phyloP scores from a whole-genome alignment of 306 rosid genomes.

The Casuarina glauca region DNA sequence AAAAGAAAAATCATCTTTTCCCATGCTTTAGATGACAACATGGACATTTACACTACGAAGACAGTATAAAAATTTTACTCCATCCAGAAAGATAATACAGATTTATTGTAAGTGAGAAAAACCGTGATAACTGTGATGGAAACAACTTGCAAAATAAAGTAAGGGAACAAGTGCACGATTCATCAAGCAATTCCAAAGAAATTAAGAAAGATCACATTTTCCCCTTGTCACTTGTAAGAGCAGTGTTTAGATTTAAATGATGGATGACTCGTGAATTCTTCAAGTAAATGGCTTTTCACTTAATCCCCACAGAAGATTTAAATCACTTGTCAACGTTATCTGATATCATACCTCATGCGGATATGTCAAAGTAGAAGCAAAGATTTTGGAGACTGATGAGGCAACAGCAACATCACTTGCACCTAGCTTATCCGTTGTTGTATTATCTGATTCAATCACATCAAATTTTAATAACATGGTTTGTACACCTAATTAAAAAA shows the following conservation, averaged over 20 bases:
- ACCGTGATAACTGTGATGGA: background rate
- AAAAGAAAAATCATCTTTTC: background rate
- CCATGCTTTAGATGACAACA: background rate
- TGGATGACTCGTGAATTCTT: background rate
- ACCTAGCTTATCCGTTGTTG: conserved; percentile 62
- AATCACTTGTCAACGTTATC: conserved; percentile 22
- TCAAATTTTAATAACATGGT: background rate
- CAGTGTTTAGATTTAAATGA: background rate
- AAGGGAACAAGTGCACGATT: background rate
- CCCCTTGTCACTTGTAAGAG: background rate
- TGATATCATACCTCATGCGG: conserved; percentile 75
- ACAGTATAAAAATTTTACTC: background rate
- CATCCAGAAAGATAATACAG: background rate
- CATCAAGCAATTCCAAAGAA: background rate
- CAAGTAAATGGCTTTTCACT: background rate
- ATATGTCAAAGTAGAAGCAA: conserved; percentile 87
- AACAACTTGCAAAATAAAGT: no score
- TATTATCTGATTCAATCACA: conserved; percentile 45
- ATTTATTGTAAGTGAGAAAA: background rate
- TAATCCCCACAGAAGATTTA: conserved; percentile 11
- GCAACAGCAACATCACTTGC: conserved; percentile 88
- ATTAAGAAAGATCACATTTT: background rate
- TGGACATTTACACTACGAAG: background rate
- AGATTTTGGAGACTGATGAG: conserved; percentile 80
- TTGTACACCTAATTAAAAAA: background rate